These are phyloP conservation scores for Aspergillus fischeri DNA, from an alignment of 2,329 filamentous ascomycete species.

Conservation along the genomic window DNA sequence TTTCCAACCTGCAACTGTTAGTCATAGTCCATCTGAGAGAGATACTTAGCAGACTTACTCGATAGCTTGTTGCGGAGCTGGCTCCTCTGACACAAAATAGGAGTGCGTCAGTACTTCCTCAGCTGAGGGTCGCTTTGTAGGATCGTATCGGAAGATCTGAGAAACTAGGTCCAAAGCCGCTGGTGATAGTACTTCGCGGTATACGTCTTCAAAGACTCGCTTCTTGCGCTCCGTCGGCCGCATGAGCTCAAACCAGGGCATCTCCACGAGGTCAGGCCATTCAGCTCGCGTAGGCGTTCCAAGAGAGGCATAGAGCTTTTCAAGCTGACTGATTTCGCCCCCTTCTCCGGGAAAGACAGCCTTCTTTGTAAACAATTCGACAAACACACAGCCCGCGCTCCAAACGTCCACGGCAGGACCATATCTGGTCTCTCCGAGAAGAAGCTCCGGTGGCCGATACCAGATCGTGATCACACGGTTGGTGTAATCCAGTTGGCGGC, in stretches of 20 bases:
- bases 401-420: slow-evolving; percentile 89
- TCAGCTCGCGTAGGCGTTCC: slow-evolving; percentile 80
- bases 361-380: slow-evolving; percentile 91
- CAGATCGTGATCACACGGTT: slow-evolving; percentile 99
- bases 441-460: slow-evolving; percentile 88
- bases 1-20: slow-evolving; percentile 57
- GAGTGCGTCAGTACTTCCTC: slow-evolving; percentile 78
- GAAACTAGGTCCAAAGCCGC: slow-evolving; percentile 78
- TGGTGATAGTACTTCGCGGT: slow-evolving; percentile 69
- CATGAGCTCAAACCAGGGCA: slow-evolving; percentile 95
- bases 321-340: slow-evolving; percentile 90
- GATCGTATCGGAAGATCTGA: slow-evolving; percentile 87
- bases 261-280: slow-evolving; percentile 87
- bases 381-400: slow-evolving; percentile 94
- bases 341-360: slow-evolving; percentile 95
- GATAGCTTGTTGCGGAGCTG: slow-evolving; percentile 68
- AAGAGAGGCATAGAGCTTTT: slow-evolving; percentile 91
- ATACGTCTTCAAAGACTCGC: slow-evolving; percentile 77
- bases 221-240: slow-evolving; percentile 69
- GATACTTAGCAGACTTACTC: slow-evolving; percentile 61
- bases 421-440: slow-evolving; percentile 86
- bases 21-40: background rate
- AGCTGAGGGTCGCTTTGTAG: slow-evolving; percentile 74
- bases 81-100: slow-evolving; percentile 84
- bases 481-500: slow-evolving; percentile 88